These are phyloP conservation scores for Aspergillus pseudonomiae DNA, from an alignment of 2,329 filamentous ascomycete species.

Conservation along the genomic window DNA sequence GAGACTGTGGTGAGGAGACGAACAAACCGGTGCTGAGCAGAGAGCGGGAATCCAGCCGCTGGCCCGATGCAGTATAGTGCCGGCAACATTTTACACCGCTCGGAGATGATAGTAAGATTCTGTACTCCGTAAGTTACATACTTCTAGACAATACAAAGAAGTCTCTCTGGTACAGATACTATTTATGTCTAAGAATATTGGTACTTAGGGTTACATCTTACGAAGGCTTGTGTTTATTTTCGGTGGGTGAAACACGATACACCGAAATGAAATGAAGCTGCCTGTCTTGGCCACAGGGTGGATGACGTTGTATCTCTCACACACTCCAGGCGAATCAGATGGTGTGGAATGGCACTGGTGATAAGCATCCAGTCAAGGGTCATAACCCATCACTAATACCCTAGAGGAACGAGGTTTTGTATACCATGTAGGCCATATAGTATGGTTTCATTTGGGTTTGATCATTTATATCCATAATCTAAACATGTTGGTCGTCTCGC, in stretches of 20 bases:
- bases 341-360: neutral
- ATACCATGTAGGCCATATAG: neutral
- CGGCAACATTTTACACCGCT: conserved; percentile 23
- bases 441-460: conserved; percentile 4
- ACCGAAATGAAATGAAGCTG: neutral
- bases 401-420: neutral
- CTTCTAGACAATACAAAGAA: neutral
- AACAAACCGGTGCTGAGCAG: conserved; percentile 22
- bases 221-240: neutral
- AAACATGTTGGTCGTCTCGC: conserved; percentile 20
- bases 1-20: conserved; percentile 12
- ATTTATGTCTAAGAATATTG: neutral
- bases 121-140: conserved; percentile 1
- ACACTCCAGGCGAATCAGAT: neutral
- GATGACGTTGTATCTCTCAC: neutral
- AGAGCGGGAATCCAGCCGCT: conserved; percentile 20
- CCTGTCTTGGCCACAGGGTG: no score
- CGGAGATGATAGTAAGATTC: neutral
- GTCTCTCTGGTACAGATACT: no score
- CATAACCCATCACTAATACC: neutral
- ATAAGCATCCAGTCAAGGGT: neutral
- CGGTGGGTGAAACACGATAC: neutral
- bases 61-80: conserved; percentile 24
- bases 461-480: conserved; percentile 17
- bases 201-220: neutral